These are phyloP conservation scores for Kodamaea alishanica DNA, from an alignment of 1,139 yeast genomes.

Conservation along the genomic window DNA sequence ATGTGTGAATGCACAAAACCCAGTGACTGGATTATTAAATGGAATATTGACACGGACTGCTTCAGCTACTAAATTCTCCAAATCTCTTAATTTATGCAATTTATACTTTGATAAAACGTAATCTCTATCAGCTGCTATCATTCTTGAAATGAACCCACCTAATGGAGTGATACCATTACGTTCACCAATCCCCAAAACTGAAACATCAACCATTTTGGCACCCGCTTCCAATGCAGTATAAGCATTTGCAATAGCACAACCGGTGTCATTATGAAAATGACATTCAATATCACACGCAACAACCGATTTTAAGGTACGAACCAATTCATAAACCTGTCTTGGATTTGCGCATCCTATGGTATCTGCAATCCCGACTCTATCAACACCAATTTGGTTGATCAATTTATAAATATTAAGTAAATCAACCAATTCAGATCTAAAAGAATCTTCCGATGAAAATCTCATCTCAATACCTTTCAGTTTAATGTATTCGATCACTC, in stretches of 20 bases:
- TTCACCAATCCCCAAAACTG: conserved; percentile 59
- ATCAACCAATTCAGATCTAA: conserved; percentile 56
- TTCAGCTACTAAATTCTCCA: conserved; percentile 56
- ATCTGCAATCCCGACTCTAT: conserved; percentile 60
- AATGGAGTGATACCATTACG: conserved; percentile 59
- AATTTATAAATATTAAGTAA: conserved; percentile 54
- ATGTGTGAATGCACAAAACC: conserved; percentile 61
- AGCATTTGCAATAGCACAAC: conserved; percentile 61
- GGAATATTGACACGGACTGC: conserved; percentile 57
- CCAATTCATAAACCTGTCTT: conserved; percentile 57
- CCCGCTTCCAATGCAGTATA: conserved; percentile 63
- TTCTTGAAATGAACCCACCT: conserved; percentile 61
- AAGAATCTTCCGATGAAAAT: conserved; percentile 55
- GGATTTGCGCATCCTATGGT: conserved; percentile 63
- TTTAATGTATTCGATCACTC: conserved; percentile 56
- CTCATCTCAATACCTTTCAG: conserved; percentile 56
- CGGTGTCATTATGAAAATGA: conserved; percentile 61
- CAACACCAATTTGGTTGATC: conserved; percentile 56
- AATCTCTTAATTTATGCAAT: conserved; percentile 50
- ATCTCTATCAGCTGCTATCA: conserved; percentile 59
- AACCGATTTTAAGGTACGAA: conserved; percentile 54
- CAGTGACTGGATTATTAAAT: conserved; percentile 59
- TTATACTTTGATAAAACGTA: conserved; percentile 56
- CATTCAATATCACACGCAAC: conserved; percentile 57
- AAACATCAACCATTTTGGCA: conserved; percentile 54